Conservation (phyloP, 2,329 filamentous ascomycete genomes). For the Pseudocercospora fuligena region DNA sequence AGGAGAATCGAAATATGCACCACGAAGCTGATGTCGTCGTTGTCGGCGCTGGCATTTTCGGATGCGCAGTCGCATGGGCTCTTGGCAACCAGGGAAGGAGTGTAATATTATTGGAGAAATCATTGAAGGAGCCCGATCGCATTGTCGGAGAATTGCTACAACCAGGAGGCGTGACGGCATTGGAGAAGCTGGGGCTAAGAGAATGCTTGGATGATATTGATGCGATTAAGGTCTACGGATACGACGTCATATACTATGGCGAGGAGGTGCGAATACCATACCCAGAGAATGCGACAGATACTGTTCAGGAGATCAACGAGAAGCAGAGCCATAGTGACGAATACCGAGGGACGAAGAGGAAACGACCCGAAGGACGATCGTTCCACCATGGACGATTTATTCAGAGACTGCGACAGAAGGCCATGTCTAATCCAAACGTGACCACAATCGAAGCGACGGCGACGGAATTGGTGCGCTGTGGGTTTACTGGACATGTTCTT, state of each 20-base stretch:
- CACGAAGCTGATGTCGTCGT: slow-evolving; percentile 82
- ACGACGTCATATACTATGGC: slow-evolving; percentile 83
- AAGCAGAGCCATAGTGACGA: slow-evolving; percentile 40
- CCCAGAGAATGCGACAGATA: slow-evolving; percentile 61
- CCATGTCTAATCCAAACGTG: slow-evolving; percentile 77
- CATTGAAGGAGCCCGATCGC: slow-evolving; percentile 87
- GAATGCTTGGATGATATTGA: slow-evolving; percentile 90
- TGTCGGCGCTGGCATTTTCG: slow-evolving; percentile 87
- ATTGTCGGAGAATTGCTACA: slow-evolving; percentile 96
- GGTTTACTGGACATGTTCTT: slow-evolving; percentile 72
- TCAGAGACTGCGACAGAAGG: slow-evolving; percentile 75
- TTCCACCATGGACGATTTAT: slow-evolving; percentile 98
- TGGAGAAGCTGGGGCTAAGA: slow-evolving; percentile 77
- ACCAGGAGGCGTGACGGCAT: slow-evolving; percentile 82
- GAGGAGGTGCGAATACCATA: slow-evolving; percentile 78
- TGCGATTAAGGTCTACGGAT: slow-evolving; percentile 79
- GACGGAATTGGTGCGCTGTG: slow-evolving; percentile 72
- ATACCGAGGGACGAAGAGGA: slow-evolving; percentile 42
- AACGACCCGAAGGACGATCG: slow-evolving; percentile 71
- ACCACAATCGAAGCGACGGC: slow-evolving; percentile 90
- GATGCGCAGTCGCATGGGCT: slow-evolving; percentile 82
- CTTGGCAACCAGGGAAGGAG: slow-evolving; percentile 88
- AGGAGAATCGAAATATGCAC: slow-evolving; percentile 56
- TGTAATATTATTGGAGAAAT: slow-evolving; percentile 86
- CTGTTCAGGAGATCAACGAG: slow-evolving; percentile 40